A percentile compares a stretch with the other conserved stretches of the same genome.
phyloP scores from a whole-genome alignment of 768 basidiomycete genomes.

The Podaxis sp. region DNA sequence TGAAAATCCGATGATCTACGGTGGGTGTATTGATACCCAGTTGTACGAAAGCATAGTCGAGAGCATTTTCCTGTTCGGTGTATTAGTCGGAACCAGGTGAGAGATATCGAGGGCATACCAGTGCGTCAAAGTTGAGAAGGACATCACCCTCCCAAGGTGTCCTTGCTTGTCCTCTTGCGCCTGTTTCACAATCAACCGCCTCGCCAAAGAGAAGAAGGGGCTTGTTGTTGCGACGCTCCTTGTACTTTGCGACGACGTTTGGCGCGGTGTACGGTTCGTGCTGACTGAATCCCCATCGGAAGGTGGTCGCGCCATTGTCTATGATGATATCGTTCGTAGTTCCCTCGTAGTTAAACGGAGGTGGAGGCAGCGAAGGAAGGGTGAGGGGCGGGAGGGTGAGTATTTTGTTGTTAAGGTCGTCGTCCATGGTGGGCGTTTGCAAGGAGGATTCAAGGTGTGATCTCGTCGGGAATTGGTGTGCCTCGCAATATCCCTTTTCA shows the following conservation, averaged over 20 bases:
- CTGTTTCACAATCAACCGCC: constrained; percentile 84
- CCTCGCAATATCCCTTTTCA: neutral
- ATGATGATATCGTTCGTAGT: constrained; percentile 63
- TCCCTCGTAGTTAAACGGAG: constrained; percentile 45
- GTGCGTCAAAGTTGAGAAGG: constrained; percentile 84
- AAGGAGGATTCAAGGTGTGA: neutral
- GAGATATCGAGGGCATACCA: constrained; percentile 59
- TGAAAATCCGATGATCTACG: constrained; percentile 86
- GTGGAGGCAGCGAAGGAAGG: constrained; percentile 20
- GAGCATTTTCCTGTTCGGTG: constrained; percentile 78
- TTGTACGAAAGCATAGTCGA: constrained; percentile 89
- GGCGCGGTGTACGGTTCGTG: constrained; percentile 55
- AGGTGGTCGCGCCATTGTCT: constrained; percentile 83
- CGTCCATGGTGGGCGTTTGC: constrained; percentile 8
- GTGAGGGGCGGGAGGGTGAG: constrained; percentile 17
- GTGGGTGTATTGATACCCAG: constrained; percentile 77
- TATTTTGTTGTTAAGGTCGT: constrained; percentile 6
- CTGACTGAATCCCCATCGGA: constrained; percentile 82
- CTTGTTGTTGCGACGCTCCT: constrained; percentile 83
- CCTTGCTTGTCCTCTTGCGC: constrained; percentile 73
- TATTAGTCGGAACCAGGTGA: constrained; percentile 24
- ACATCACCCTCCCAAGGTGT: constrained; percentile 96
- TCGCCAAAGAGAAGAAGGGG: constrained; percentile 87
- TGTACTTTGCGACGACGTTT: constrained; percentile 83
- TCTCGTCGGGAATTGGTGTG: neutral